Evolutionary conservation across 176 grass and related monocot species (phyloP).

Genomic region (Aegilops umbellulata): DNA sequence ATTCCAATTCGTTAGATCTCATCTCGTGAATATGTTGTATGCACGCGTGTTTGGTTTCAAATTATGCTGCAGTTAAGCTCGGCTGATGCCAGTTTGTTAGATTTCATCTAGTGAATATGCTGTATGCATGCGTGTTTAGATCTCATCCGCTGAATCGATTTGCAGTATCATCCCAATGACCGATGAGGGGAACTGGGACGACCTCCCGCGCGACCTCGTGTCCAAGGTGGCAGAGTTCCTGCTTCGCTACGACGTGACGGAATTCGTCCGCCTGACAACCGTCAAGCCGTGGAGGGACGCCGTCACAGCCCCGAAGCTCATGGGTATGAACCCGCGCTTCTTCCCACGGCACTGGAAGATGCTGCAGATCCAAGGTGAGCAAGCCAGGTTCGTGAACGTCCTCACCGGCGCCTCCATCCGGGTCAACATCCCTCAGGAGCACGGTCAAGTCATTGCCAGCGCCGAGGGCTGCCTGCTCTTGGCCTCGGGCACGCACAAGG

Average conservation of each 20-base stretch:
- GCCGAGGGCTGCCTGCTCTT: conserved; percentile 3
- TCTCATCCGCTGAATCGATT: too few relatives aligned
- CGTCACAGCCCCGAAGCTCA: not conserved
- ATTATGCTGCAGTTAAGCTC: too few relatives aligned
- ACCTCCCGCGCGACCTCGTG: not conserved
- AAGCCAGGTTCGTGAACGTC: not conserved
- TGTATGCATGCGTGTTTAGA: too few relatives aligned
- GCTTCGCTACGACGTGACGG: not conserved
- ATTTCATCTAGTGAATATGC: too few relatives aligned
- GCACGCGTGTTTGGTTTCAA: not conserved
- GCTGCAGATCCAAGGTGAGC: not conserved
- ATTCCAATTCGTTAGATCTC: not conserved
- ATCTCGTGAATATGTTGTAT: too few relatives aligned
- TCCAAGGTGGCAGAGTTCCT: not conserved
- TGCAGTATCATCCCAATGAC: not conserved
- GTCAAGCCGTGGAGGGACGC: not conserved
- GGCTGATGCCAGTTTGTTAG: not conserved
- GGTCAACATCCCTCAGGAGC: not conserved
- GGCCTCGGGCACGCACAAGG: not conserved
- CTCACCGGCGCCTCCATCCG: not conserved
- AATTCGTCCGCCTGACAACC: not conserved
- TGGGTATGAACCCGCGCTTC: not conserved
- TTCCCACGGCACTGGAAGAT: not conserved
- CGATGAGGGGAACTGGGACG: too few relatives aligned
- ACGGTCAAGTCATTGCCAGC: not conserved